These are phyloP conservation scores for Astragalus membranaceus DNA, from an alignment of 306 rosid genomes.

Conservation along the genomic window DNA sequence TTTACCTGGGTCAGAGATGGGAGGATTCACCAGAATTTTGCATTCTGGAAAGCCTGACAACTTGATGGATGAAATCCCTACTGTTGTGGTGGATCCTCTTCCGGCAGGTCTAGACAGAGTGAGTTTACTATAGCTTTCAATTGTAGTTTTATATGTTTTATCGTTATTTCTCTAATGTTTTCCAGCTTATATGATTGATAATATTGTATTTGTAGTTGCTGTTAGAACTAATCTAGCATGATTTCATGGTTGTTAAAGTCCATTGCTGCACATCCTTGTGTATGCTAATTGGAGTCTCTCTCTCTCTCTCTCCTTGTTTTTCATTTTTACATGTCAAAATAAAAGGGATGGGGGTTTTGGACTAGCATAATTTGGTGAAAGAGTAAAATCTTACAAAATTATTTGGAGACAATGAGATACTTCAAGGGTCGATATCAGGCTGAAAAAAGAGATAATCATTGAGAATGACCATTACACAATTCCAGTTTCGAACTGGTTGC, in stretches of 20 bases:
- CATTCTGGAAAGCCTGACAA: slow-evolving; percentile 88
- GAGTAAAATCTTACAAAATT: neutral
- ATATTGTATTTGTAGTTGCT: neutral
- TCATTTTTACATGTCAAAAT: neutral
- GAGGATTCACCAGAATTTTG: slow-evolving; percentile 89
- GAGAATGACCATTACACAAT: neutral
- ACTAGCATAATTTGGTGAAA: neutral
- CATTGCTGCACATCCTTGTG: slow-evolving; percentile 5
- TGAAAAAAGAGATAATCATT: neutral
- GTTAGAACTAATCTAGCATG: neutral
- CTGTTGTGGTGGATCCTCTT: slow-evolving; percentile 90
- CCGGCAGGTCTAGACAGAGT: slow-evolving; percentile 88
- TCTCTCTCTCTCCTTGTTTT: neutral
- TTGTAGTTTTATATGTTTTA: neutral
- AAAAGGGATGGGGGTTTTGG: neutral
- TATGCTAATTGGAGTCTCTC: neutral
- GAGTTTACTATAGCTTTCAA: slow-evolving; percentile 26
- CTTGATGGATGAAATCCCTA: slow-evolving; percentile 98
- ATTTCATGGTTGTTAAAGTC: neutral
- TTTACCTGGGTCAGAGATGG: slow-evolving; percentile 85
- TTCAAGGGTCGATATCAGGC: neutral
- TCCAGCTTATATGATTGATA: neutral
- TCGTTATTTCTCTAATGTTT: neutral
- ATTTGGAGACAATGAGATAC: neutral
- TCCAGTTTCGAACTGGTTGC: neutral